A percentile compares a stretch with the other conserved stretches of the same genome.
These are phyloP conservation scores for Ogataea dorogensis DNA, from an alignment of 805 yeast species.

Conservation along the genomic window DNA sequence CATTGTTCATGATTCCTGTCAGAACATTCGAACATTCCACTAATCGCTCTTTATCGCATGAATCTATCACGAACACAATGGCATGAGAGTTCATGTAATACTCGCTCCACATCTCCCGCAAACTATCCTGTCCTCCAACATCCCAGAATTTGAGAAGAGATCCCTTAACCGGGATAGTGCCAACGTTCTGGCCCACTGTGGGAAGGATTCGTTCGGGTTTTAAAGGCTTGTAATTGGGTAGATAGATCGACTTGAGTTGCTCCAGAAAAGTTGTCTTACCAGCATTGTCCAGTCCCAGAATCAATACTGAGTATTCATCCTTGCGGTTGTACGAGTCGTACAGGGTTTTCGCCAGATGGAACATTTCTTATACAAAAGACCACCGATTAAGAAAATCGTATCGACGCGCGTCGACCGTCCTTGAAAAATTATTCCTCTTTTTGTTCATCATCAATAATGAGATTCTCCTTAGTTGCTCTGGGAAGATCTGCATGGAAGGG, in stretches of 20 bases:
- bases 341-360: constrained; percentile 17
- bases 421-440: constrained; percentile 3
- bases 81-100: constrained; percentile 88
- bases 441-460: constrained; percentile 31
- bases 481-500: constrained; percentile 68
- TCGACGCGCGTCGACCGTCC: constrained; percentile 7
- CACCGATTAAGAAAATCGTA: constrained; percentile 1
- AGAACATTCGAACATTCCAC: constrained; percentile 77
- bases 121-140: constrained; percentile 89
- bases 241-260: constrained; percentile 55
- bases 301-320: constrained; percentile 63
- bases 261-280: constrained; percentile 88
- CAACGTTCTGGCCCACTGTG: constrained; percentile 91
- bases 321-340: constrained; percentile 16
- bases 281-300: constrained; percentile 91
- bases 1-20: constrained; percentile 55
- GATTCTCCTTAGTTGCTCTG: constrained; percentile 38
- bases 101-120: constrained; percentile 82
- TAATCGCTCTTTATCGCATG: constrained; percentile 78
- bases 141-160: constrained; percentile 83
- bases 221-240: constrained; percentile 42
- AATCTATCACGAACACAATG: constrained; percentile 87
- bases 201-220: constrained; percentile 73
- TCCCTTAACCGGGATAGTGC: constrained; percentile 38
- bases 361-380: constrained; percentile 9